Conservation (phyloP, 1,284 basidiomycete genomes). For the Trichosporon sp. region DNA sequence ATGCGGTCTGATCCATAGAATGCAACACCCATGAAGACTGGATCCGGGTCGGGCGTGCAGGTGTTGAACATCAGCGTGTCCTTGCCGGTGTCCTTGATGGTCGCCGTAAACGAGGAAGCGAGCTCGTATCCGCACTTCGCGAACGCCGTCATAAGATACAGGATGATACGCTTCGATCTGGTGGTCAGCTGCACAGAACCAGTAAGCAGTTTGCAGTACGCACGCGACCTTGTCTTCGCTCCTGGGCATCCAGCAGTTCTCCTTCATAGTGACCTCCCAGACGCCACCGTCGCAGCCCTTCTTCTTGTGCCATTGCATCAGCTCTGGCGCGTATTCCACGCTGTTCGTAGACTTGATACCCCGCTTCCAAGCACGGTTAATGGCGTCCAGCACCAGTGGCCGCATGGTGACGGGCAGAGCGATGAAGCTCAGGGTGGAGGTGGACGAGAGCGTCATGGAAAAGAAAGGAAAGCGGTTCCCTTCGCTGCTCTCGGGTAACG, state of each 20-base stretch:
- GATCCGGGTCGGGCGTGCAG: constrained; percentile 41
- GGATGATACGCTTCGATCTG: constrained; percentile 43
- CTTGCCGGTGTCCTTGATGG: constrained; percentile 45
- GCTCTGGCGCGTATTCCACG: constrained; percentile 42
- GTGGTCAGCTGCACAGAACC: neutral
- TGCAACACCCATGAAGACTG: constrained; percentile 42
- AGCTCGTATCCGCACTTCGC: constrained; percentile 38
- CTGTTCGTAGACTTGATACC: constrained; percentile 31
- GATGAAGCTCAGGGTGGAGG: constrained; percentile 41
- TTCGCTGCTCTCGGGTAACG: constrained; percentile 26
- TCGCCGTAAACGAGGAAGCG: constrained; percentile 38
- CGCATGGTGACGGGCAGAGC: constrained; percentile 35
- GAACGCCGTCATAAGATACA: constrained; percentile 41
- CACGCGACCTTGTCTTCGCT: constrained; percentile 43
- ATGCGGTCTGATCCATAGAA: constrained; percentile 43
- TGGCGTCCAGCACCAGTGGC: constrained; percentile 32
- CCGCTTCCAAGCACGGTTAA: constrained; percentile 36
- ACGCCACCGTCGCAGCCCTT: constrained; percentile 46
- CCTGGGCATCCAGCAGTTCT: constrained; percentile 38
- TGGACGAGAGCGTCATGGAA: constrained; percentile 37
- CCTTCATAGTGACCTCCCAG: constrained; percentile 43
- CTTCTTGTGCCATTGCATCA: constrained; percentile 40
- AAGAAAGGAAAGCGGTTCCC: constrained; percentile 38
- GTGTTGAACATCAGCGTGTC: constrained; percentile 41
- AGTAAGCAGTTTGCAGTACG: constrained; percentile 18